Evolutionary conservation across 179 eudicot genomes (phyloP), one percentile per base, ranked within the genome.

Genomic region (Carnegiea gigantea): DNA sequence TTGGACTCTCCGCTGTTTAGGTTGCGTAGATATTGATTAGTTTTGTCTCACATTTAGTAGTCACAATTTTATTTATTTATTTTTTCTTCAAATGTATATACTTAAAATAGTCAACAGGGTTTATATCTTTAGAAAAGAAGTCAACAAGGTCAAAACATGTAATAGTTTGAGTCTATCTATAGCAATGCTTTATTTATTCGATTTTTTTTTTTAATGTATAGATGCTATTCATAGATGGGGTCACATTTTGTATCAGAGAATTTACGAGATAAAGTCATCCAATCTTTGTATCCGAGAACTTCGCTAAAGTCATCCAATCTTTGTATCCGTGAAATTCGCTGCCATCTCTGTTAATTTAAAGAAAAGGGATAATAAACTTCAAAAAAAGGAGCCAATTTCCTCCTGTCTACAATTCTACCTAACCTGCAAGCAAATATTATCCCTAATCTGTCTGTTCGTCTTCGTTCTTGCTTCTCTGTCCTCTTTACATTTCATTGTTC

Each of bases 251-350:
- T 65, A 67, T 28, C 20, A 26, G 2, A 67, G 23, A 26, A 67
- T 67, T 62, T 67, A 30, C 1, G 12, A 12, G 72, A 12, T 26
- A 67, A 67, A 65, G 4, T 26, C 72, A 12, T 67, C 72, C 72
- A 67, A 70, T 70, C 46, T 70, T 70, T 18, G 13, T 67, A 70
- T 70, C 46, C 73, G 46, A 70, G 23, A 70, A 70, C 17, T 70
- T 70, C n/a, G 73, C 10, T 26, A 67, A 67, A 65, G 4, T 26
- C 72, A 26, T 67, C 72, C 72, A 67, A 70, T 70, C 23, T 70
- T 70, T 18, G 1, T 67, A 70, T 70, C 23, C 73, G 46, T 33
- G 23, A 70, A 70, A 70, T 70, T 70, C n/a, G 73, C 3, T 36
- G 44, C 14, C 9, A 17, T 70, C n/a, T 30, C 15, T 70, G 40